phyloP scores from a whole-genome alignment of 2,329 filamentous ascomycete genomes.

The Penicillium expansum region DNA sequence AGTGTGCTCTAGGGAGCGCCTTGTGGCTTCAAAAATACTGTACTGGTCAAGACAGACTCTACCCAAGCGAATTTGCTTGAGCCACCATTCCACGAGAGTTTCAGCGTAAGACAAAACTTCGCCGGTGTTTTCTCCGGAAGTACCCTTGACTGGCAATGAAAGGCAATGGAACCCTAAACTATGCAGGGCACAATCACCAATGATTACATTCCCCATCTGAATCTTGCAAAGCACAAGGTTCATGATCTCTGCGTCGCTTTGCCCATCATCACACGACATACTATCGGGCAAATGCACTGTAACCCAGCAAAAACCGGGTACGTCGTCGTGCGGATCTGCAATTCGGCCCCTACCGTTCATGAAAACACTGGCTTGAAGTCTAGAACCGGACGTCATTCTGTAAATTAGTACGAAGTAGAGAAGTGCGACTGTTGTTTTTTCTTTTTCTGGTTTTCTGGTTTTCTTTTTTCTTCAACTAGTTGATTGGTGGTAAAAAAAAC shows the following conservation, averaged over 20 bases:
- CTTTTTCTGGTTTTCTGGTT: not conserved
- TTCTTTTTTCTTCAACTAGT: not conserved
- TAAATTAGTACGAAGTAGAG: not conserved
- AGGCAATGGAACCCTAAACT: not conserved
- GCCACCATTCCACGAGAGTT: not conserved
- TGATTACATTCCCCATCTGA: not conserved
- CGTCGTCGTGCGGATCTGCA: not conserved
- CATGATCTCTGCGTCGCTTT: not conserved
- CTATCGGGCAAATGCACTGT: not conserved
- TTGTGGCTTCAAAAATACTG: not conserved
- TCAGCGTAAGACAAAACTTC: not conserved
- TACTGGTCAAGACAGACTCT: slow-evolving; percentile 1
- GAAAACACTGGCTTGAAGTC: not conserved
- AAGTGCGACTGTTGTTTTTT: not conserved
- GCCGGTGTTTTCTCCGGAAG: too few species aligned
- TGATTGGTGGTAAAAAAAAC: not conserved
- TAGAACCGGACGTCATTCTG: not conserved
- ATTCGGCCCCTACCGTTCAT: not conserved
- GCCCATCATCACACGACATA: not conserved
- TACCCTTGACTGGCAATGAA: not conserved
- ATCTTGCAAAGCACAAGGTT: not conserved
- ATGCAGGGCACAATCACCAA: not conserved
- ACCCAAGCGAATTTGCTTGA: not conserved
- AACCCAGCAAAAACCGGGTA: not conserved
- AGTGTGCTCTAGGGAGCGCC: not conserved